phyloP scores from a whole-genome alignment of 139 green algal species.

The Pseudopediastrum boryanum region DNA sequence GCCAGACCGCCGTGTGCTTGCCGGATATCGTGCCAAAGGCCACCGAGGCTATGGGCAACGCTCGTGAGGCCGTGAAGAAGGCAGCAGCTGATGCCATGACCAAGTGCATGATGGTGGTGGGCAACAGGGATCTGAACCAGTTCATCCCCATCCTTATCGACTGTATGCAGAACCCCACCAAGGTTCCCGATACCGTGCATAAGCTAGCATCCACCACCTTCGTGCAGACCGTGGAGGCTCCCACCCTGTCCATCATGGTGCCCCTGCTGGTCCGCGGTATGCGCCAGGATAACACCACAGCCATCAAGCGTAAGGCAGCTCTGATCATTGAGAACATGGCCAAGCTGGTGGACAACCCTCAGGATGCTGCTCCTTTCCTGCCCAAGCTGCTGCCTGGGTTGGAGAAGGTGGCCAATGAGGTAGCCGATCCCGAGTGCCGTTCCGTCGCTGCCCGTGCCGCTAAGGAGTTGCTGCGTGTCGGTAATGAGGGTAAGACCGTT shows the following conservation, averaged over 20 bases:
- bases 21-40: conserved; percentile 80
- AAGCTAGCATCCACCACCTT: conserved; percentile 93
- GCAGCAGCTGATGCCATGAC: conserved; percentile 49
- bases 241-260: conserved; percentile 87
- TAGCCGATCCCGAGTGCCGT: conserved; percentile 91
- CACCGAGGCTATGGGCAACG: conserved; percentile 70
- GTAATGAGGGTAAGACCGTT: conserved; percentile 52
- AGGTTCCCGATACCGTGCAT: conserved; percentile 89
- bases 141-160: conserved; percentile 87
- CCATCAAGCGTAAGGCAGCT: conserved; percentile 89
- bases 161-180: conserved; percentile 71
- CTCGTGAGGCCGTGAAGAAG: conserved; percentile 69
- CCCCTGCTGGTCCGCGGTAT: conserved; percentile 89
- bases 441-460: conserved; percentile 63
- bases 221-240: conserved; percentile 80
- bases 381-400: conserved; percentile 79
- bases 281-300: conserved; percentile 75
- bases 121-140: conserved; percentile 89
- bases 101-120: conserved; percentile 56
- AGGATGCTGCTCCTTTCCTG: conserved; percentile 86
- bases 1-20: conserved; percentile 67
- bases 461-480: conserved; percentile 63
- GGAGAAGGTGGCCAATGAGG: conserved; percentile 68
- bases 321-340: conserved; percentile 95
- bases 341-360: conserved; percentile 90